These are phyloP conservation scores for Monosporozyma aerobia DNA, from an alignment of 805 yeast genomes.

Conservation along the genomic window DNA sequence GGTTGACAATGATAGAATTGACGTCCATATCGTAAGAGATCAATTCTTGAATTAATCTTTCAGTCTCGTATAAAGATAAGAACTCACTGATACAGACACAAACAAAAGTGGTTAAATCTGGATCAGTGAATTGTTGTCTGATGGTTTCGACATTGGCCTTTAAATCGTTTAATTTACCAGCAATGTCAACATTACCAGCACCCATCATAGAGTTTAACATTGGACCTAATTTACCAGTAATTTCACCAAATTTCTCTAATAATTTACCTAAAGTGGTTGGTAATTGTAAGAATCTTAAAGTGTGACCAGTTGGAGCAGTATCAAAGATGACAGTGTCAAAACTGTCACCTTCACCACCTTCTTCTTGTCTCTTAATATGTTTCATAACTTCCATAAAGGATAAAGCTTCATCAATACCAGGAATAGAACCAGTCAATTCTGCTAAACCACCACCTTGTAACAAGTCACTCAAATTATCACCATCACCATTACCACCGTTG, in stretches of 20 bases:
- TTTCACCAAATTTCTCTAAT: constrained; percentile 75
- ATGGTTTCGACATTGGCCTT: constrained; percentile 58
- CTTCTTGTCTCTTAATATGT: constrained; percentile 75
- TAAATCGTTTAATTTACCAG: constrained; percentile 40
- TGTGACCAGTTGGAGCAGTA: constrained; percentile 99
- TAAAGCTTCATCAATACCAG: constrained; percentile 97
- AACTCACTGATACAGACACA: constrained; percentile 98
- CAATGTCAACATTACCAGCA: constrained; percentile 59
- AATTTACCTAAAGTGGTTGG: constrained; percentile 88
- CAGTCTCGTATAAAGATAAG: constrained; percentile 91
- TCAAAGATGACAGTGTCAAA: constrained; percentile 92
- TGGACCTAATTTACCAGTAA: constrained; percentile 84
- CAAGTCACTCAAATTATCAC: constrained; percentile 26
- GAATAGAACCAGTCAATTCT: constrained; percentile 89
- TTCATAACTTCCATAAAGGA: constrained; percentile 97
- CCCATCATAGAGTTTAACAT: constrained; percentile 73
- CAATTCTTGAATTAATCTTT: constrained; percentile 93
- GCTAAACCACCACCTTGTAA: constrained; percentile 38
- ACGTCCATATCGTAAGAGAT: constrained; percentile 94
- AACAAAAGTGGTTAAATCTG: constrained; percentile 89
- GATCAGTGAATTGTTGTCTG: constrained; percentile 89
- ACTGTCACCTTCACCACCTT: constrained; percentile 29
- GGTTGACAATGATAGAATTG: constrained; percentile 92
- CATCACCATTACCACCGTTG: constrained; percentile 35
- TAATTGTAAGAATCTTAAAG: constrained; percentile 85